Conservation (phyloP, 2,329 filamentous ascomycete genomes). For the Zarea fungicola region DNA sequence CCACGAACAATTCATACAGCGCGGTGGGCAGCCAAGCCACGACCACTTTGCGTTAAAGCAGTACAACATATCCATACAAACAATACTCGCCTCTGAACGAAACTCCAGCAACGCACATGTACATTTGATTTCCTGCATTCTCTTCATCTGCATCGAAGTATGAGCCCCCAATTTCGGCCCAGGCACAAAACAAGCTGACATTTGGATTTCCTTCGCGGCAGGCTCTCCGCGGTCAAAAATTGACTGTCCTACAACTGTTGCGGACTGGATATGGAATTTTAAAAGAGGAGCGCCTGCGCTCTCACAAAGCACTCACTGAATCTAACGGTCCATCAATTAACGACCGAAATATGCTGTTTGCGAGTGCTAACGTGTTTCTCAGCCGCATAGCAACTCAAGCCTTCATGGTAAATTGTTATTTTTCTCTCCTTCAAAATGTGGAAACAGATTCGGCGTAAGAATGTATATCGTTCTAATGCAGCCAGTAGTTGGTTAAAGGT, state of each 20-base stretch:
- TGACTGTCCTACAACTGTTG: constrained; percentile 4
- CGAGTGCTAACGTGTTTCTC: constrained; percentile 1
- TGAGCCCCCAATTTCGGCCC: not conserved
- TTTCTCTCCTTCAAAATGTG: too few species aligned
- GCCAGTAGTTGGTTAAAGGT: constrained; percentile 1
- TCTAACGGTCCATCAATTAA: not conserved
- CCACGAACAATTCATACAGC: constrained; percentile 4
- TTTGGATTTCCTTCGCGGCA: not conserved
- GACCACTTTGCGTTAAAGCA: constrained; percentile 11
- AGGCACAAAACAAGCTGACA: not conserved
- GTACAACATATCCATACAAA: constrained; percentile 12
- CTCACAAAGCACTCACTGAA: not conserved
- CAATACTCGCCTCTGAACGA: constrained; percentile 1
- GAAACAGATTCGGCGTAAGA: too few species aligned
- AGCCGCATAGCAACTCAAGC: constrained; percentile 6
- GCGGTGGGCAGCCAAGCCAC: not conserved
- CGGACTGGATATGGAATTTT: constrained; percentile 3
- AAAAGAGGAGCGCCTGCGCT: constrained; percentile 2
- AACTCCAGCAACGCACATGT: constrained; percentile 7
- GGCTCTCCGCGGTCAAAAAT: not conserved
- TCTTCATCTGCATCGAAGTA: constrained; percentile 14
- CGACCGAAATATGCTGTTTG: constrained; percentile 3
- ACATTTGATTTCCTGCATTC: constrained; percentile 11
- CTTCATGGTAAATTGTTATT: constrained; percentile 4
- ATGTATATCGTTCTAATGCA: not conserved